Conservation (phyloP, 169 alveolate species). For the Pseudocohnilembus persalinus region DNA sequence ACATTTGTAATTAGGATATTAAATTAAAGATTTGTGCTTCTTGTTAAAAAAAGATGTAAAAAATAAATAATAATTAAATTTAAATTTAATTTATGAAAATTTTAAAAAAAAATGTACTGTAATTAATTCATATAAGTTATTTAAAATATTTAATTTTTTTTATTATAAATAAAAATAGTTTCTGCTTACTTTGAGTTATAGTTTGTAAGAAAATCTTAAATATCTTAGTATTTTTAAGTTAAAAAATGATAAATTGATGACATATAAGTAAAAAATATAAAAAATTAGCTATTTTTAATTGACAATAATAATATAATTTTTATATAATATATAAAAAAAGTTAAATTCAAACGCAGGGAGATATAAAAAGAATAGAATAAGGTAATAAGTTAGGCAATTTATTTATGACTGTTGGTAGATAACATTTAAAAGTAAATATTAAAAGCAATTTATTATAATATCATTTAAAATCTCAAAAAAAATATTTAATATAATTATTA, state of each 20-base stretch:
- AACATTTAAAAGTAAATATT: background rate
- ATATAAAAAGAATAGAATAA: background rate
- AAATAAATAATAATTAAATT: too few species aligned
- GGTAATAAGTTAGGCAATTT: background rate
- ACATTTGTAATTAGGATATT: background rate
- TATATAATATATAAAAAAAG: background rate
- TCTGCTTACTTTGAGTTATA: too few species aligned
- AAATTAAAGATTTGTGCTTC: background rate
- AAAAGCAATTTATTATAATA: too few species aligned
- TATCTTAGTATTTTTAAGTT: too few species aligned
- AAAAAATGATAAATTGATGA: background rate
- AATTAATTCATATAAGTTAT: background rate
- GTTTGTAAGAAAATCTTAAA: background rate
- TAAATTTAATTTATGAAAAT: too few species aligned
- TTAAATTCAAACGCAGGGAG: background rate
- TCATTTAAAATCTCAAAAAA: too few species aligned
- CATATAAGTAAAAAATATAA: background rate
- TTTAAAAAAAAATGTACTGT: background rate
- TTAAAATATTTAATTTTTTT: too few species aligned
- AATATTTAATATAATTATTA: too few species aligned
- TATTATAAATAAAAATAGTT: too few species aligned
- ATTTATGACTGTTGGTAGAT: background rate
- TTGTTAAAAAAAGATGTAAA: background rate
- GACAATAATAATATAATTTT: background rate
- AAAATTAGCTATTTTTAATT: too few species aligned